Evolutionary conservation across 2,329 filamentous ascomycete genomes (phyloP), one percentile per base, ranked within the genome.

Genomic region (Fusarium piperis): DNA sequence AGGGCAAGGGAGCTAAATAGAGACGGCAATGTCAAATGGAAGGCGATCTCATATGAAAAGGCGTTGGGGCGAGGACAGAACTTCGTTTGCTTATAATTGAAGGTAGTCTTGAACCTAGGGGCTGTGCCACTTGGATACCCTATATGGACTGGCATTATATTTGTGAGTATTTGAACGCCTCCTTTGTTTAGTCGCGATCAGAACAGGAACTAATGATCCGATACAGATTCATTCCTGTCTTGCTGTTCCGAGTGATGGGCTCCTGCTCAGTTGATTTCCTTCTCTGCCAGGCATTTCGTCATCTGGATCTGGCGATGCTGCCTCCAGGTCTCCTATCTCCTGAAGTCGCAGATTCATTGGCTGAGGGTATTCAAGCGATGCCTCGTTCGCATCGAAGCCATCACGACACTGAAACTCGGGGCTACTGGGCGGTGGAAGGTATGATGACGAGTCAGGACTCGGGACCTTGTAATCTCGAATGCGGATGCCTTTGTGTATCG

Each of bases 1-100:
- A 95, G 83, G 92, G 92, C 23, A 97, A 97, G 83, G 90, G 90
- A 6, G 86, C 89, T 46, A 95, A 94, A 83, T 91, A 80, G 80
- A 80, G 80, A 64, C 15, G 26, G 48, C 11, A 36, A 62, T 18
- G 18, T 44, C 52, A 67, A 51, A 56, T 52, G 53, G 65, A 64
- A 39, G 63, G 44, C 59, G 61, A 59, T 64, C 63, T 68, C 73
- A 77, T 77, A 72, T 64, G 53, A 70, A 69, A 76, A 67, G 78
- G 79, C 79, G 79, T 80, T 80, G 53, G 67, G 78, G 74, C 65
- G 60, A 68, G 72, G 73, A 62, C 70, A 74, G 59, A 68, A 64
- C 75, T 68, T 68, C 57, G 38, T 57, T 77, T 77, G 62, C 59
- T 67, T 77, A 69, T 77, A 67, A 67, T 70, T 64, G 33, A 68